A percentile compares a stretch with the other conserved stretches of the same genome.
Conservation (phyloP, 495 filamentous ascomycete species). For the Penicillium lagena region DNA sequence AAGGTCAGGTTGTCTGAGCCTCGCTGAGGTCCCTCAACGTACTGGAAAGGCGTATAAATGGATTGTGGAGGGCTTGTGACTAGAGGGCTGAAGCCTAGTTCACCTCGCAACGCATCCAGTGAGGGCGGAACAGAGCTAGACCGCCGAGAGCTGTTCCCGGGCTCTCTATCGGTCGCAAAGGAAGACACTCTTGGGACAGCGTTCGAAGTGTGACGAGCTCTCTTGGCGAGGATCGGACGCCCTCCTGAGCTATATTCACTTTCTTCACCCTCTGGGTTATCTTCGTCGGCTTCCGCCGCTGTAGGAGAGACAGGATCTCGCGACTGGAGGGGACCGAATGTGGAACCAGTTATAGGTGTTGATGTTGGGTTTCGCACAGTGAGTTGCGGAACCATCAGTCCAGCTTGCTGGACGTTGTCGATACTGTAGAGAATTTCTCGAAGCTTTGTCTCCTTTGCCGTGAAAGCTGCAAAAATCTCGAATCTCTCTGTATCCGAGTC, state of each 20-base stretch:
- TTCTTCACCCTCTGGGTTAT: slow-evolving; percentile 9
- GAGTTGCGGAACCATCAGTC: slow-evolving; percentile 4
- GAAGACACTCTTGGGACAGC: slow-evolving; percentile 9
- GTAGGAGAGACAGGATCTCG: slow-evolving; percentile 6
- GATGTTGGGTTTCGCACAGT: background rate
- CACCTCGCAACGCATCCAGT: slow-evolving; percentile 9
- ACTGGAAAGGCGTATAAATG: slow-evolving; percentile 42
- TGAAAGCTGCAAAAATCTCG: slow-evolving; percentile 46
- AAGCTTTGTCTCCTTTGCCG: slow-evolving; percentile 44
- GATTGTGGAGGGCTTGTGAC: slow-evolving; percentile 35
- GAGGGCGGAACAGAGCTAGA: slow-evolving; percentile 21
- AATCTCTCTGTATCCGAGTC: slow-evolving; percentile 44
- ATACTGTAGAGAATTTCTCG: slow-evolving; percentile 47
- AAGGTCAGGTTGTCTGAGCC: slow-evolving; percentile 35
- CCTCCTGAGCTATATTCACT: slow-evolving; percentile 44
- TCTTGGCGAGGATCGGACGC: slow-evolving; percentile 31
- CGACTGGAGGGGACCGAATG: too few species aligned
- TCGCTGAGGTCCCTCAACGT: slow-evolving; percentile 41
- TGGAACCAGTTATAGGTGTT: too few species aligned
- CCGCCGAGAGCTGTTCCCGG: slow-evolving; percentile 6
- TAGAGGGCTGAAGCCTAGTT: slow-evolving; percentile 23
- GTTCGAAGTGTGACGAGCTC: slow-evolving; percentile 6
- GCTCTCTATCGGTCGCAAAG: slow-evolving; percentile 2
- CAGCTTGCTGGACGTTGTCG: slow-evolving; percentile 25
- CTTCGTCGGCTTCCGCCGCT: slow-evolving; percentile 16